These are phyloP conservation scores for Agrostemma githago DNA, from an alignment of 148 eudicot species.

Conservation along the genomic window DNA sequence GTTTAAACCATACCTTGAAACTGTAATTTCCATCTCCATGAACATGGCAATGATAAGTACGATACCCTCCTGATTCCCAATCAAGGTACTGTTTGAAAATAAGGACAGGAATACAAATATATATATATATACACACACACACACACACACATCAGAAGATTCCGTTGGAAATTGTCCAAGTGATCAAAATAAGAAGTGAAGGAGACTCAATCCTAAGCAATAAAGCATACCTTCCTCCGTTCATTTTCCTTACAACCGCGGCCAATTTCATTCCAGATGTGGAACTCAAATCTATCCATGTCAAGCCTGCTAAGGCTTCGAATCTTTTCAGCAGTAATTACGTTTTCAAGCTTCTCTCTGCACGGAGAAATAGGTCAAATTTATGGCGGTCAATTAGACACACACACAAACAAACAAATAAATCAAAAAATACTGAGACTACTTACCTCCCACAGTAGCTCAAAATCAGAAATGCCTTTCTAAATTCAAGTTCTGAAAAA, in stretches of 20 bases:
- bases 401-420: neutral
- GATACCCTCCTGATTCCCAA: slow-evolving; percentile 56
- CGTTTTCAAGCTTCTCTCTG: slow-evolving; percentile 50
- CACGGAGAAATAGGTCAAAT: slow-evolving; percentile 16
- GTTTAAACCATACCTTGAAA: slow-evolving; percentile 48
- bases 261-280: slow-evolving; percentile 56
- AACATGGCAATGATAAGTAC: slow-evolving; percentile 55
- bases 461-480: slow-evolving; percentile 53
- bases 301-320: slow-evolving; percentile 22
- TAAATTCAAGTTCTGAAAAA: slow-evolving; percentile 48
- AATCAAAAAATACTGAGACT: neutral
- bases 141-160: neutral
- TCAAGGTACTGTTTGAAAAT: slow-evolving; percentile 42
- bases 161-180: neutral
- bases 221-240: slow-evolving; percentile 42
- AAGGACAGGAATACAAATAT: neutral
- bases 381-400: neutral
- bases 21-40: slow-evolving; percentile 41
- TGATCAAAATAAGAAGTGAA: neutral
- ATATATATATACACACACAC: neutral
- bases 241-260: slow-evolving; percentile 29
- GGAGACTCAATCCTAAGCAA: neutral
- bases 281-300: slow-evolving; percentile 51
- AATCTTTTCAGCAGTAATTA: slow-evolving; percentile 32
- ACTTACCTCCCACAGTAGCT: slow-evolving; percentile 59